A percentile compares a stretch with the other conserved stretches of the same genome.
phyloP scores from a whole-genome alignment of 1,284 basidiomycete genomes.

The Athelia sp. region DNA sequence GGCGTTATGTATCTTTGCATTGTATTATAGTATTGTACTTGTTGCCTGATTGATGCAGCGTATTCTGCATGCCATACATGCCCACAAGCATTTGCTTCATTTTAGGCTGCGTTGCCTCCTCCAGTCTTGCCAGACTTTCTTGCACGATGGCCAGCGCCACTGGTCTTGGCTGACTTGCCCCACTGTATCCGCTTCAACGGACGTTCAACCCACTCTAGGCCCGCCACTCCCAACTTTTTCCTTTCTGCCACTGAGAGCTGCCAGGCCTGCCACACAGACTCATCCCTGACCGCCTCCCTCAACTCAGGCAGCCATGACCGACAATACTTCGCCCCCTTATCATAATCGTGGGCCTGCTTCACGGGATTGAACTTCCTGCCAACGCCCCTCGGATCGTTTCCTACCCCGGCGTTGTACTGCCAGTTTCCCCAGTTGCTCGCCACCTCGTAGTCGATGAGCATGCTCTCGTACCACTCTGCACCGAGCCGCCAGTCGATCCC shows the following conservation, averaged over 20 bases:
- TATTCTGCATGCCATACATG: too few species aligned
- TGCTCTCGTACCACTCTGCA: constrained; percentile 27
- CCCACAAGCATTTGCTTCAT: too few species aligned
- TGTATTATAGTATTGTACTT: too few species aligned
- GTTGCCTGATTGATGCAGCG: too few species aligned
- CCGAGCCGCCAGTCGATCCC: constrained; percentile 50
- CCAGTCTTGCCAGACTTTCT: too few species aligned
- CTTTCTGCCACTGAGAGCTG: constrained; percentile 5
- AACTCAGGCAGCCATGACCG: constrained; percentile 42
- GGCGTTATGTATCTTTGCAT: too few species aligned
- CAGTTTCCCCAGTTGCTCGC: constrained; percentile 39
- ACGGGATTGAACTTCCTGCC: constrained; percentile 47
- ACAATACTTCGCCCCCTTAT: constrained; percentile 40
- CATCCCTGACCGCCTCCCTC: constrained; percentile 20
- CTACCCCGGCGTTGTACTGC: constrained; percentile 42
- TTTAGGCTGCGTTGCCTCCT: too few species aligned
- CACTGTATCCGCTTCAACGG: constrained; percentile 13
- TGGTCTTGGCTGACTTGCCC: background rate
- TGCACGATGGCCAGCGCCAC: too few species aligned
- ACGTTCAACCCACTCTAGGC: constrained; percentile 5
- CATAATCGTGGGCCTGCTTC: constrained; percentile 50
- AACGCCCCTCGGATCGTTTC: constrained; percentile 46
- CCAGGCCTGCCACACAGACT: constrained; percentile 11
- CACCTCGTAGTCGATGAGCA: constrained; percentile 38
- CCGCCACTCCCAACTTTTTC: constrained; percentile 1